These are phyloP conservation scores for Aspergillus sclerotiicarbonarius DNA, from an alignment of 495 filamentous ascomycete genomes.

Conservation along the genomic window DNA sequence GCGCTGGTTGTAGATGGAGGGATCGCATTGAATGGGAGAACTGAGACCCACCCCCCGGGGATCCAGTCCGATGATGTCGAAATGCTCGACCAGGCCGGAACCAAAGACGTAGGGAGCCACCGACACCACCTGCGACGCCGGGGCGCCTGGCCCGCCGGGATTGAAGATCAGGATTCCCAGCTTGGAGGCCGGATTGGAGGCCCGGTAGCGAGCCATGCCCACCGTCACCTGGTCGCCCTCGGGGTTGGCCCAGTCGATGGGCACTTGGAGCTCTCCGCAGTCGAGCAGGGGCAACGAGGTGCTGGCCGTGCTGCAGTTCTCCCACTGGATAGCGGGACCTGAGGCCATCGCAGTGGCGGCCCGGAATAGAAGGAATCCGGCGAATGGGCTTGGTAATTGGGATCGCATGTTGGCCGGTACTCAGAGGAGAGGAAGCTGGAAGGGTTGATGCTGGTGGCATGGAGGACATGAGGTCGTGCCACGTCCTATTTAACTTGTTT, in stretches of 20 bases:
- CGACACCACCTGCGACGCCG: slow-evolving; percentile 10
- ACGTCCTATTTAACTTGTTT: too few relatives aligned
- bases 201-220: slow-evolving; percentile 7
- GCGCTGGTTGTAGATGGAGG: slow-evolving; percentile 30
- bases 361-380: background rate
- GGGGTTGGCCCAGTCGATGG: slow-evolving; percentile 12
- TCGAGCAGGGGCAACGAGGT: background rate
- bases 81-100: slow-evolving; percentile 14
- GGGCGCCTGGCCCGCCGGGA: slow-evolving; percentile 36
- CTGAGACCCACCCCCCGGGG: slow-evolving; percentile 43
- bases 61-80: slow-evolving; percentile 46
- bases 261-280: slow-evolving; percentile 10
- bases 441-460: too few relatives aligned
- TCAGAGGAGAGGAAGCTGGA: too few relatives aligned
- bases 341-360: background rate
- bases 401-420: too few relatives aligned
- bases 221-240: slow-evolving; percentile 9
- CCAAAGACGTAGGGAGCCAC: background rate
- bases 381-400: too few relatives aligned
- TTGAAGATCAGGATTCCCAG: slow-evolving; percentile 39
- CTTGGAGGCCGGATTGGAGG: slow-evolving; percentile 19
- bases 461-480: too few relatives aligned
- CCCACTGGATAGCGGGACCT: background rate
- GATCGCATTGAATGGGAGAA: slow-evolving; percentile 38
- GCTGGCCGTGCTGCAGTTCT: background rate